Evolutionary conservation across 495 filamentous ascomycete species (phyloP), one percentile per base, ranked within the genome.

Genomic region (Ascodesmis nigricans): DNA sequence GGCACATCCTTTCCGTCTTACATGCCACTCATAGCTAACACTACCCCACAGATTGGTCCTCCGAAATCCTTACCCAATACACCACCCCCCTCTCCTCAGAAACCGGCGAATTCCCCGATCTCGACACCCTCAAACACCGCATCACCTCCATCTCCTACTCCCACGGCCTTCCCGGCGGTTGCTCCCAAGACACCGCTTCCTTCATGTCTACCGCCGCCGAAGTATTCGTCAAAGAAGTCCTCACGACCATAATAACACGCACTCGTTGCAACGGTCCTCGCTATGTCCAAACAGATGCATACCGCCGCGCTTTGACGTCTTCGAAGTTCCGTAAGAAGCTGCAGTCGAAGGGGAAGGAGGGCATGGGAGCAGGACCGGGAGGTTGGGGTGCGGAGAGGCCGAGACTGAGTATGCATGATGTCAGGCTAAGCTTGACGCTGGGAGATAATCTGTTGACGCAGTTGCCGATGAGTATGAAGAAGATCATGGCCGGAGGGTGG

Each of bases 101-200:
- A 55, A 83, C 82, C 0, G 76, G 78, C 38, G 87, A 95, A 56
- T 93, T 97, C 48, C 87, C 87, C 9, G 79, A 90, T 43, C 56
- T 66, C 6, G 64, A 70, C 33, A 73, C 71, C 18, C 78, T 97
- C 42, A 66, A 78, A 45, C 64, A 69, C 13, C 77, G 83, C 37
- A 90, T 95, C 76, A 61, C 79, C 11, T 83, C 87, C 5, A 87
- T 93, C 43, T 91, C 80, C 56, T 92, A 91, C 55, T 87, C 92
- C 55, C 66, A 78, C 40, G 87, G 83, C 0, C 67, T 97, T 3
- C 63, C 65, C n/a, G 65, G 64, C 15, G 79, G 82, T 2, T 67
- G 78, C 40, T 58, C 66, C 4, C 50, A 71, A 4, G 68, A 78
- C 18, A 78, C 78, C 21, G 71, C 83, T 4, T 72, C 78, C 33